These are phyloP conservation scores for Aspergillus sergii DNA, from an alignment of 2,329 filamentous ascomycete species.

Conservation along the genomic window DNA sequence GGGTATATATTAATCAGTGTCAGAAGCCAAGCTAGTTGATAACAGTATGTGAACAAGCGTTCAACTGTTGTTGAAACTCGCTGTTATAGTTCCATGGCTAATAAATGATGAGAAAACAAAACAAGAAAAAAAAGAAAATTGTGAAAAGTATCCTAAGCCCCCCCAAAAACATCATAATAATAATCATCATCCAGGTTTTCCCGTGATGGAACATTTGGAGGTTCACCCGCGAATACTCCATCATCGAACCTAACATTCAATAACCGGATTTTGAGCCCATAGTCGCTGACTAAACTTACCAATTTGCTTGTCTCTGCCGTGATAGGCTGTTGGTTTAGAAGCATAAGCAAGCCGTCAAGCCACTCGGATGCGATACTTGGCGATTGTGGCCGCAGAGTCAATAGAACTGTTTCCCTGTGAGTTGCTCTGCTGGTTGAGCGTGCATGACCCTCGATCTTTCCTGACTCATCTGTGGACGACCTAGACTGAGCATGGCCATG, in stretches of 20 bases:
- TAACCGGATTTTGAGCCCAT: slow-evolving; percentile 88
- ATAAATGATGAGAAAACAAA: neutral
- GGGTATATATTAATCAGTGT: neutral
- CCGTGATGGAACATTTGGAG: slow-evolving; percentile 75
- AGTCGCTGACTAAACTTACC: slow-evolving; percentile 81
- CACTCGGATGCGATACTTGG: slow-evolving; percentile 90
- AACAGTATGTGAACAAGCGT: neutral
- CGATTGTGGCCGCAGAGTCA: slow-evolving; percentile 79
- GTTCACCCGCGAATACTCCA: slow-evolving; percentile 67
- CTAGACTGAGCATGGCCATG: slow-evolving; percentile 65
- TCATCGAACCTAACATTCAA: slow-evolving; percentile 91
- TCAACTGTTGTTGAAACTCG: neutral
- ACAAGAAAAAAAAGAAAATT: slow-evolving; percentile 1
- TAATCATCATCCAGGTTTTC: slow-evolving; percentile 91
- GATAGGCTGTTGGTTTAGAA: slow-evolving; percentile 92
- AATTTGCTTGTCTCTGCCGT: slow-evolving; percentile 95
- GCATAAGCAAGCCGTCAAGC: slow-evolving; percentile 93
- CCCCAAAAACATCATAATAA: slow-evolving; percentile 75
- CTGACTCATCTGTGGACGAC: slow-evolving; percentile 33
- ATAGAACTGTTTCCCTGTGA: slow-evolving; percentile 69
- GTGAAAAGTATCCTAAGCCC: slow-evolving; percentile 22
- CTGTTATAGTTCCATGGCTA: neutral
- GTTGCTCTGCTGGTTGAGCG: slow-evolving; percentile 38
- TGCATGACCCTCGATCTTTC: slow-evolving; percentile 34
- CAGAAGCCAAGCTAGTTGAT: neutral